Evolutionary conservation across 768 basidiomycete species (phyloP), one percentile per base, ranked within the genome.

Genomic region (Dictyophora rubrovolvata): DNA sequence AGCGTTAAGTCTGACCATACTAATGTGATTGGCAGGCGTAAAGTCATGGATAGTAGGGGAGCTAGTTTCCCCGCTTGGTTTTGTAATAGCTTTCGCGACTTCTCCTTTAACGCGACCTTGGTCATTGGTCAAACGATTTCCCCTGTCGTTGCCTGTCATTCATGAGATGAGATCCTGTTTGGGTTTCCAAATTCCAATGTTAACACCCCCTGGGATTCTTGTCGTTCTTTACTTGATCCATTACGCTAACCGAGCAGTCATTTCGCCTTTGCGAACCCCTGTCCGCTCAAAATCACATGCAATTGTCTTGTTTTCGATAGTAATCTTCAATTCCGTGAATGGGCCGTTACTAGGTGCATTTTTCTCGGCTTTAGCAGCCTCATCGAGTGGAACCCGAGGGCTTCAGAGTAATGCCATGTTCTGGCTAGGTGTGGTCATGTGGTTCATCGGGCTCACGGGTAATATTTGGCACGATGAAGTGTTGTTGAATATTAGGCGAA

Each of bases 391-490:
- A 61, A 53, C 34, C 28, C 28, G 59, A 12, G 71, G 72, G 7
- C 69, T 77, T 16, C 66, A 64, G 0, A 22, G 57, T n/a, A 35
- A 48, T 42, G 28, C 49, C 33, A 56, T 58, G 34, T 93, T 92
- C 72, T 85, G 82, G 74, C 37, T 71, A 3, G 89, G 89, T 1
- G 66, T 89, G 12, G 65, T 60, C 0, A 65, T 93, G 2, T 97
- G 91, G 87, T 74, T 75, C 0, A 35, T 73, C 0, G 95, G 95
- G 0, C 78, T 93, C 48, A 72, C 68, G 0, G 89, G 91, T 0
- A 98, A 98, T 70, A 74, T 96, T 34, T 74, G 79, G 35, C 93
- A 96, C 70, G 95, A 98, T 72, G 93, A 96, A 69, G 78, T 97
- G 28, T 81, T 98, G 9, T 77, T 92, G 66, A 76, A 86, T 65